Conservation (phyloP, 2,329 filamentous ascomycete genomes). For the Sclerotinia glacialis region DNA sequence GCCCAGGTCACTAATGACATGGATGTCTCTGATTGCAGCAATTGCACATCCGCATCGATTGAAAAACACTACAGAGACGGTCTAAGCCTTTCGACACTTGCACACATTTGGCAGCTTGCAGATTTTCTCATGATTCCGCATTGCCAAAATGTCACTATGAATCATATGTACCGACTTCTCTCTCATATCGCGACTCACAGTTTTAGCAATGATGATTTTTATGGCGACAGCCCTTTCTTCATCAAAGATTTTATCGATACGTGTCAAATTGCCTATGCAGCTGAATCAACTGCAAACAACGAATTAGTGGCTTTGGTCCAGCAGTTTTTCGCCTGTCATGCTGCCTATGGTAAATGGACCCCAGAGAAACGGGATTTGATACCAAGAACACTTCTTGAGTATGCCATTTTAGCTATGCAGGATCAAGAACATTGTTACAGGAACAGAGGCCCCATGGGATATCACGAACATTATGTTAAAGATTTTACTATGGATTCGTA, state of each 20-base stretch:
- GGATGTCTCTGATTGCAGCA: neutral
- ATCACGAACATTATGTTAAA: neutral
- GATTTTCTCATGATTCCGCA: neutral
- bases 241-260: neutral
- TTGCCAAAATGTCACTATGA: neutral
- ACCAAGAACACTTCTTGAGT: neutral
- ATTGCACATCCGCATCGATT: neutral
- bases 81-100: neutral
- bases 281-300: neutral
- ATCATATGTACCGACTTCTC: neutral
- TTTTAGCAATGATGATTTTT: neutral
- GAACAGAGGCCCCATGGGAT: too few relatives aligned
- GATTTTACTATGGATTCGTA: too few relatives aligned
- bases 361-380: neutral
- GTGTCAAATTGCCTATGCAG: neutral
- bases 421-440: too few relatives aligned
- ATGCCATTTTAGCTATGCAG: neutral
- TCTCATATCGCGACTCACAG: neutral
- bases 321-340: neutral
- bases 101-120: neutral
- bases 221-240: neutral
- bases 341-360: neutral
- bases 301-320: neutral
- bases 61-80: neutral
- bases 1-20: neutral